A percentile compares a stretch with the other conserved stretches of the same genome.
Conservation (phyloP, 345 rosid species). For the Abelmoschus esculentus region DNA sequence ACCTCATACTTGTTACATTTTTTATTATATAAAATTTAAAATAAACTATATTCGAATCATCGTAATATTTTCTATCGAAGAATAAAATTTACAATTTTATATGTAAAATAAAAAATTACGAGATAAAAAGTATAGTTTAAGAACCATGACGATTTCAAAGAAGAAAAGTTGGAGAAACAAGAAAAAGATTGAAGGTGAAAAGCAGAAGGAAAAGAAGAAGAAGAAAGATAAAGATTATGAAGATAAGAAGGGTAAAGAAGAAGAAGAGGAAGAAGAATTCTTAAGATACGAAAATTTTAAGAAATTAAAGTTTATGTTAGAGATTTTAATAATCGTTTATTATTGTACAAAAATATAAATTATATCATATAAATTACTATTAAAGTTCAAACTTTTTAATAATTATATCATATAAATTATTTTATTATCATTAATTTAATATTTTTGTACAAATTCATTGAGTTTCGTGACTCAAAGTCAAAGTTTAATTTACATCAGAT, state of each 20-base stretch:
- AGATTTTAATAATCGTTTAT: too few relatives aligned
- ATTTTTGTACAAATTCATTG: too few relatives aligned
- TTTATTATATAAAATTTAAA: not conserved
- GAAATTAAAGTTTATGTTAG: too few relatives aligned
- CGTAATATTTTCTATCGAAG: not conserved
- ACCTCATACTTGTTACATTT: not conserved
- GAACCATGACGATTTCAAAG: conserved; percentile 16
- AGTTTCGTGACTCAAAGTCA: too few relatives aligned
- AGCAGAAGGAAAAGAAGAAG: conserved; percentile 17
- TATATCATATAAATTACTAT: too few relatives aligned
- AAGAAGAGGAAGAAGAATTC: conserved; percentile 18
- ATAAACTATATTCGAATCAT: not conserved
- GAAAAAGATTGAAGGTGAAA: conserved; percentile 22
- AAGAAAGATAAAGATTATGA: conserved; percentile 16
- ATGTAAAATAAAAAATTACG: conserved; percentile 12
- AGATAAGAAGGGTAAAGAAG: conserved; percentile 25
- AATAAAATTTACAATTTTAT: not conserved
- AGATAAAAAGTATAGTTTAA: conserved; percentile 27
- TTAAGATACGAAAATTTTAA: too few relatives aligned
- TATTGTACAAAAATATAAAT: too few relatives aligned
- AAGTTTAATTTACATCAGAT: too few relatives aligned
- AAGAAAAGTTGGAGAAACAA: conserved; percentile 20
- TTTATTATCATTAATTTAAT: too few relatives aligned
- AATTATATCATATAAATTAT: too few relatives aligned
- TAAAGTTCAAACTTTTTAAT: too few relatives aligned